Evolutionary conservation across 305 asterid genomes (phyloP).

Genomic region (Fraxinus nigra): DNA sequence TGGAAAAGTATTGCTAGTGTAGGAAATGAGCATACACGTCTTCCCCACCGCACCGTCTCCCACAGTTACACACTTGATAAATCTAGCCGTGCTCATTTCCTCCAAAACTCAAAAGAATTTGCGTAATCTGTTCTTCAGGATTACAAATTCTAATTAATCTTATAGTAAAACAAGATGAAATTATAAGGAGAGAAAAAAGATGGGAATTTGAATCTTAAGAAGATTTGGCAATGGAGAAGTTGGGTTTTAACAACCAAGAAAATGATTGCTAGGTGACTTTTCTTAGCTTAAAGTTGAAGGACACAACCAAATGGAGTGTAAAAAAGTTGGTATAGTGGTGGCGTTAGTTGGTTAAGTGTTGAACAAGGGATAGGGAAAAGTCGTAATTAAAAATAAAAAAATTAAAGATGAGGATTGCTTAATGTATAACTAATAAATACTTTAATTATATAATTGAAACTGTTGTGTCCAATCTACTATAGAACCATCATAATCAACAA

Average conservation of each 20-base stretch:
- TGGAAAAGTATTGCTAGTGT: conserved; percentile 76
- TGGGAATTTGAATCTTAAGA: neutral
- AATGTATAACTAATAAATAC: conserved; percentile 28
- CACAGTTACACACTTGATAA: conserved; percentile 81
- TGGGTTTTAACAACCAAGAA: conserved; percentile 35
- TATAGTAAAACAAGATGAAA: conserved; percentile 13
- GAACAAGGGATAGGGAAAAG: conserved; percentile 36
- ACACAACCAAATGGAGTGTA: conserved; percentile 23
- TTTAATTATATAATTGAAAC: conserved; percentile 20
- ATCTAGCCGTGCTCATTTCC: conserved; percentile 61
- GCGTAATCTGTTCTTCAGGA: conserved; percentile 9
- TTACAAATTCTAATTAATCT: conserved; percentile 5
- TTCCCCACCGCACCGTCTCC: conserved; percentile 92
- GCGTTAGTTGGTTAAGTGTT: conserved; percentile 50
- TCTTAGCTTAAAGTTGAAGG: conserved; percentile 60
- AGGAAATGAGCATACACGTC: conserved; percentile 86
- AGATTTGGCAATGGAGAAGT: conserved; percentile 20
- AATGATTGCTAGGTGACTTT: conserved; percentile 44
- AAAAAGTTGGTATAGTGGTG: conserved; percentile 11
- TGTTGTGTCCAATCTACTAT: neutral
- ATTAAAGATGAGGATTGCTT: conserved; percentile 39
- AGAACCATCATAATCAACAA: neutral
- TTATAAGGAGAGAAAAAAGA: neutral
- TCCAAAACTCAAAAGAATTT: neutral
- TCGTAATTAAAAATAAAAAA: conserved; percentile 10